Percentiles rank a stretch among this genome's conserved stretches.
Evolutionary conservation across 352 stramenopile species (phyloP).

Genomic region (Pythium phragmiticola): DNA sequence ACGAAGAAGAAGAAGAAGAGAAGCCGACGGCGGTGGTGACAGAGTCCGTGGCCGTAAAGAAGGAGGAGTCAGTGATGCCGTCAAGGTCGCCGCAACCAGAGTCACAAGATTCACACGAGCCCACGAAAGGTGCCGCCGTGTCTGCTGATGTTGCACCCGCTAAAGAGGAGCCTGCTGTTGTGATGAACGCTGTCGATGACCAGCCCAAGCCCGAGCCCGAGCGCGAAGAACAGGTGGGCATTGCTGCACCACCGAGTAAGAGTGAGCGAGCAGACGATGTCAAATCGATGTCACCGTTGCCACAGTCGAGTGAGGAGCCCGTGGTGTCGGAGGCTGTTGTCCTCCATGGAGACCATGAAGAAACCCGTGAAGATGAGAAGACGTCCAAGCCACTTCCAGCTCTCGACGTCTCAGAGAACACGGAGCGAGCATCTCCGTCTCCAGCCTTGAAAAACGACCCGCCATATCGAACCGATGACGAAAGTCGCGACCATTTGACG

Average conservation of each 20-base stretch:
- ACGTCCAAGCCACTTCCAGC: not conserved
- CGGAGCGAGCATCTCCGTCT: not conserved
- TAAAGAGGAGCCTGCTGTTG: not conserved
- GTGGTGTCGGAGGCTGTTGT: not conserved
- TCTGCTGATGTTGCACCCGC: not conserved
- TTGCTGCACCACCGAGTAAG: not conserved
- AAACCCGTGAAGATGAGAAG: not conserved
- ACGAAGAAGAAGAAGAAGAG: conserved; percentile 5
- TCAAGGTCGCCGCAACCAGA: not conserved
- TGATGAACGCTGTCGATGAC: not conserved
- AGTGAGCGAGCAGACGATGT: not conserved
- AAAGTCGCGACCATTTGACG: not conserved
- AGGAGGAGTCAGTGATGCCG: not conserved
- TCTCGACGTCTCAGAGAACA: not conserved
- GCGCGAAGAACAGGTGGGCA: not conserved
- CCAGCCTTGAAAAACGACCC: not conserved
- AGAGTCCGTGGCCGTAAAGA: conserved; percentile 1
- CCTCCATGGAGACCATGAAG: not conserved
- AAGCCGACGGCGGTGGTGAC: not conserved
- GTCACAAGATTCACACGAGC: no score
- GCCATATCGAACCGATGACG: conserved; percentile 4
- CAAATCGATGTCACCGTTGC: not conserved
- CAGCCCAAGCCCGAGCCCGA: not conserved
- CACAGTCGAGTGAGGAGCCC: not conserved
- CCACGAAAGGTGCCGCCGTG: no score